Conservation (phyloP, 2,329 filamentous ascomycete genomes). For the Sporothrix schenckii region DNA sequence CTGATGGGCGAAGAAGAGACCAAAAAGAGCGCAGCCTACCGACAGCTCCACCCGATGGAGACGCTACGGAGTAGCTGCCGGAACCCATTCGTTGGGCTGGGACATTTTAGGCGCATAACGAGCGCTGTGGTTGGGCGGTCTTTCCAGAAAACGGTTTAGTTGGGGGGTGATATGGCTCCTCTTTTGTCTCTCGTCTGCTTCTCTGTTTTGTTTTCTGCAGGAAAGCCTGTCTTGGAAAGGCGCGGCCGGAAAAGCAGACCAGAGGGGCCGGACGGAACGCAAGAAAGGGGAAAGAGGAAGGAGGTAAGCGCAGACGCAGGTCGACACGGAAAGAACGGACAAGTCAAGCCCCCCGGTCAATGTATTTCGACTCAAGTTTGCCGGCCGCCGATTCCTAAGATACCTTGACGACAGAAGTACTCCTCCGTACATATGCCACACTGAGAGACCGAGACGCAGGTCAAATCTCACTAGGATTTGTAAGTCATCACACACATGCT, state of each 20-base stretch:
- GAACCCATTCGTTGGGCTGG: conserved; percentile 35
- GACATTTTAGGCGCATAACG: conserved; percentile 27
- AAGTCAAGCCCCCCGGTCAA: background rate
- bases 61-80: conserved; percentile 32
- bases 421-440: background rate
- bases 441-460: too few species aligned
- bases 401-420: background rate
- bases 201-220: background rate
- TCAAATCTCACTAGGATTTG: too few species aligned
- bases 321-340: background rate
- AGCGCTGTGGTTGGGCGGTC: conserved; percentile 2
- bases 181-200: background rate
- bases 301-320: background rate
- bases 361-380: background rate
- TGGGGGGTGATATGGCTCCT: conserved; percentile 1
- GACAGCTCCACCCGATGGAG: conserved; percentile 25
- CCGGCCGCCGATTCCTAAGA: background rate
- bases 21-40: conserved; percentile 4
- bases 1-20: background rate
- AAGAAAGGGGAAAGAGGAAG: conserved; percentile 12
- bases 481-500: too few species aligned
- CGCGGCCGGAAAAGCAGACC: conserved; percentile 28
- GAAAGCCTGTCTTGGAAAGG: conserved; percentile 14
- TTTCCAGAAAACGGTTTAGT: conserved; percentile 14
- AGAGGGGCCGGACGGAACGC: conserved; percentile 26